Evolutionary conservation across 2,329 filamentous ascomycete genomes (phyloP).

Genomic region (Neospermospora avenae): DNA sequence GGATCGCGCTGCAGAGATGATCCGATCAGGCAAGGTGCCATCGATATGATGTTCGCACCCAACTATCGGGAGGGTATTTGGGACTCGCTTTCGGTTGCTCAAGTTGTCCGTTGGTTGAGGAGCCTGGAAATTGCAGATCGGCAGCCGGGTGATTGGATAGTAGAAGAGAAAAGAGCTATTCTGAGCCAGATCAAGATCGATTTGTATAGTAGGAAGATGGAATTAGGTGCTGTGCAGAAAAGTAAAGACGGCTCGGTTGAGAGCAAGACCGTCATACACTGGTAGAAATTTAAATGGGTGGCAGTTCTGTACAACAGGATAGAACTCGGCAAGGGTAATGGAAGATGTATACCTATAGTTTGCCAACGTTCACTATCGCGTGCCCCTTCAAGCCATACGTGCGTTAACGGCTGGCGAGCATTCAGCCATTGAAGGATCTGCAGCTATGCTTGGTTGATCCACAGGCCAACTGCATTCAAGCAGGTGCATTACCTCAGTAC

Average conservation of each 20-base stretch:
- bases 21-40: slow-evolving; percentile 14
- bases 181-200: slow-evolving; percentile 17
- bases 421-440: neutral
- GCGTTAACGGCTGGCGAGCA: neutral
- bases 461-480: too few species aligned
- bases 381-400: neutral
- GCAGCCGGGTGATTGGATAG: slow-evolving; percentile 1
- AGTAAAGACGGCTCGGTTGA: slow-evolving; percentile 2
- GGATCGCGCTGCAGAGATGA: slow-evolving; percentile 15
- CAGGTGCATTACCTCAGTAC: too few species aligned
- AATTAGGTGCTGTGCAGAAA: slow-evolving; percentile 11
- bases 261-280: slow-evolving; percentile 7
- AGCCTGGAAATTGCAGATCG: slow-evolving; percentile 12
- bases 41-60: slow-evolving; percentile 14
- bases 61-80: slow-evolving; percentile 18
- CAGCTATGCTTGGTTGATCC: neutral
- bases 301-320: neutral
- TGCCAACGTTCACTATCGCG: neutral
- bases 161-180: slow-evolving; percentile 16
- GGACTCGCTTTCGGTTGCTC: slow-evolving; percentile 16
- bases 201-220: slow-evolving; percentile 10
- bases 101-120: slow-evolving; percentile 18
- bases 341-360: neutral
- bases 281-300: slow-evolving; percentile 1
- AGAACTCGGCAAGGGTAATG: neutral